These are phyloP conservation scores for Kickxella alabastrina DNA, from an alignment of 192 early-diverging fungal species.

Conservation along the genomic window DNA sequence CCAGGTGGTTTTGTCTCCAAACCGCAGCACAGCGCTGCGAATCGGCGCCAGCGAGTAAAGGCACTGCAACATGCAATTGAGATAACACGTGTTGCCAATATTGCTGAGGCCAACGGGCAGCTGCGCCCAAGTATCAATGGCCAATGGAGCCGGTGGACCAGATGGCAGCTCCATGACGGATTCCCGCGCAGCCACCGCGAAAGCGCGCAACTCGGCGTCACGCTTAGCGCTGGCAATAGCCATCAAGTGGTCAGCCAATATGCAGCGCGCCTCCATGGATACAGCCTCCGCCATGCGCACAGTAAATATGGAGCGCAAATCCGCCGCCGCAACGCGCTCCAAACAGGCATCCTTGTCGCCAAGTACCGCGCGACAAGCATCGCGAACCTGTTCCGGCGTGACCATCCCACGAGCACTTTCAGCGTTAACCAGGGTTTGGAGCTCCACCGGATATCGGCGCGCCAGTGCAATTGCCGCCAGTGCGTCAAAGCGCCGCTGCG, in stretches of 20 bases:
- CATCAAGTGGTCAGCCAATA: conserved; percentile 23
- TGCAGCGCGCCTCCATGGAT: conserved; percentile 28
- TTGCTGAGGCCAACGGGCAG: conserved; percentile 73
- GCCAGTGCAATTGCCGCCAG: conserved; percentile 38
- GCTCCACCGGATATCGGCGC: conserved; percentile 24
- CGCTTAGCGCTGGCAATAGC: conserved; percentile 22
- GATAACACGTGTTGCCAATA: conserved; percentile 86
- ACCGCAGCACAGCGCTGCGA: conserved; percentile 56
- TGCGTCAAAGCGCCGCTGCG: conserved; percentile 45
- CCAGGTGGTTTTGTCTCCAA: conserved; percentile 41
- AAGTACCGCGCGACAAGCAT: conserved; percentile 47
- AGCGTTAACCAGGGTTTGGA: conserved; percentile 49
- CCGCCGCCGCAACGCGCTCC: conserved; percentile 44
- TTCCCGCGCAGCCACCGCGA: conserved; percentile 17
- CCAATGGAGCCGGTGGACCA: conserved; percentile 3
- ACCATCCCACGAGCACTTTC: conserved; percentile 56
- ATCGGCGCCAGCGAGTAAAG: conserved; percentile 63
- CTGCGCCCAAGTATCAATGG: conserved; percentile 31
- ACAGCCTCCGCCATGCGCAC: conserved; percentile 28
- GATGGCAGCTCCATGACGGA: conserved; percentile 22
- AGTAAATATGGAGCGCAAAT: conserved; percentile 22
- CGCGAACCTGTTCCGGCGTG: conserved; percentile 30
- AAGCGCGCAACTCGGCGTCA: conserved; percentile 16
- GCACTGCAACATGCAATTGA: conserved; percentile 81
- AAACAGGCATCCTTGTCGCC: too few species aligned